Evolutionary conservation across 306 rosid genomes (phyloP).

Genomic region (Cucumis cinereus): DNA sequence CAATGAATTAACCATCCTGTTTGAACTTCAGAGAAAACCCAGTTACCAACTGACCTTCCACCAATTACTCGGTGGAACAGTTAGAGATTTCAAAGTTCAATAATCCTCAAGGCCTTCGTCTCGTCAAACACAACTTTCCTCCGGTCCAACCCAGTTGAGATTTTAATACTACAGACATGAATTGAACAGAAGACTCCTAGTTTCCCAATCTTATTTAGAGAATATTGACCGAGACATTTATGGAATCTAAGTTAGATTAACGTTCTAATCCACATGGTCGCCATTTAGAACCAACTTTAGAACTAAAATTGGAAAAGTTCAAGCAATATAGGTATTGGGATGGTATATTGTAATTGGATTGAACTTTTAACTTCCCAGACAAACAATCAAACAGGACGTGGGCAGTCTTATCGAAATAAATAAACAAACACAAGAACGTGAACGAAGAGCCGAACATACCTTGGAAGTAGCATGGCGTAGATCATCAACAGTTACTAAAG

Average conservation of each 20-base stretch:
- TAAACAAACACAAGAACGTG: not conserved
- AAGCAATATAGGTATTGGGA: not conserved
- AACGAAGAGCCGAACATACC: conserved; percentile 21
- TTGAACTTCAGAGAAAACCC: not conserved
- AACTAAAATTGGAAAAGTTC: too few species aligned
- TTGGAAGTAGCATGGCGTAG: conserved; percentile 73
- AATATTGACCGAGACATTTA: not conserved
- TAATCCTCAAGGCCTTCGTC: not conserved
- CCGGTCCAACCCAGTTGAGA: not conserved
- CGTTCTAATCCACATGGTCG: not conserved
- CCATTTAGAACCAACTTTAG: not conserved
- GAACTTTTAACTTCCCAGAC: not conserved
- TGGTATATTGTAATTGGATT: not conserved
- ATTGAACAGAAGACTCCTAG: not conserved
- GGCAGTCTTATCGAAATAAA: not conserved
- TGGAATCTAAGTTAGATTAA: not conserved
- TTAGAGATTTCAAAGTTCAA: not conserved
- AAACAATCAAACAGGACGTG: conserved; percentile 18
- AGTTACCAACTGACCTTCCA: not conserved
- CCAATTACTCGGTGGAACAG: not conserved
- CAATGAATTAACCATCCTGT: not conserved
- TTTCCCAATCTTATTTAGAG: not conserved
- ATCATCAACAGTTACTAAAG: conserved; percentile 53
- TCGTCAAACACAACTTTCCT: not conserved
- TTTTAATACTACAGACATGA: not conserved